Evolutionary conservation across 371 early-diverging fungal genomes (phyloP), one percentile per base, ranked within the genome.

Genomic region (Mortierella sp.): DNA sequence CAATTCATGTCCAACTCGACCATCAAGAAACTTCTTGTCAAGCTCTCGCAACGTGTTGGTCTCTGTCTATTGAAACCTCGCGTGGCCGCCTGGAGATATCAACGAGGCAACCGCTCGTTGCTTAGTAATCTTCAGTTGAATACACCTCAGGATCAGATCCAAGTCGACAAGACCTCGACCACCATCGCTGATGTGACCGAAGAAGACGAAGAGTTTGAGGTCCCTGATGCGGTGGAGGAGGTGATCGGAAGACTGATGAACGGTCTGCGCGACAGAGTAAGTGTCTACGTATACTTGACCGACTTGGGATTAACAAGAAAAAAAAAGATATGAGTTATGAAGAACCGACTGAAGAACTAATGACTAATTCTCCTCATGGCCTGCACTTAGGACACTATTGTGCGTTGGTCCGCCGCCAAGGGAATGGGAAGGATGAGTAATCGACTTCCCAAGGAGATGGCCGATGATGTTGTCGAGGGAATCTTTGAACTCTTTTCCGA

Each of bases 371-470:
- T 30, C 16, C 23, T 14, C 18, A 37, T 60, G 26, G 16, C 16
- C 11, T 21, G 16, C 12, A 60, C 47, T 57, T 59, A 93, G 91
- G 97, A 98, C 66, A 98, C 98, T 0, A 92, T 97, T 65, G 96
- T 97, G 4, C 90, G 99, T 52, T 98, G 97, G 97, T 94, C 97
- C 4, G 92, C 96, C 2, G 97, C 98, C 7, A 99, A 99, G 82
- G 98, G 97, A 12, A 83, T 98, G 57, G 98, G 95, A 4, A 86
- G 97, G 25, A 88, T 98, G 53, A 84, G 93, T 1, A 92, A 91
- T 57, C 87, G 98, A 11, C 80, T 97, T 50, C 93, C 95, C 0
- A 85, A 83, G 57, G 93, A 90, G 19, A 80, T 97, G 50, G 96
- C 93, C 0, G 90, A 91, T 51, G 96, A 98, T 66, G 90, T 98